Percentiles rank a stretch among this genome's conserved stretches.
These are phyloP conservation scores for Pestalotiopsis sp. DNA, from an alignment of 2,329 filamentous ascomycete genomes.

Conservation along the genomic window DNA sequence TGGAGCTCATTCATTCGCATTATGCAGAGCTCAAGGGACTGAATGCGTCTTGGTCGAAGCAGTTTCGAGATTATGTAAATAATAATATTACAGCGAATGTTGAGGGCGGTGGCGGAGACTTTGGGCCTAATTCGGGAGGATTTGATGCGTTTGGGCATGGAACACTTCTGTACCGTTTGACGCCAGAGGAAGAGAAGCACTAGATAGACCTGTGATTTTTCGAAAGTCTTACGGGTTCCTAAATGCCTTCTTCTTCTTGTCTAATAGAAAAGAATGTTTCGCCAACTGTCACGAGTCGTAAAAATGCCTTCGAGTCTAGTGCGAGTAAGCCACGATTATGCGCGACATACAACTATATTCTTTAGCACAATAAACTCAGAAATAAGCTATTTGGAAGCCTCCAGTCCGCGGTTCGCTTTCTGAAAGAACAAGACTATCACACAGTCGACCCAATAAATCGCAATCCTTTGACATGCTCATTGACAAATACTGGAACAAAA, in stretches of 20 bases:
- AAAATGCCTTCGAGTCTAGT: no score
- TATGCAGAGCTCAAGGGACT: conserved; percentile 39
- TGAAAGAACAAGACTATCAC: neutral
- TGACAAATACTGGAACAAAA: neutral
- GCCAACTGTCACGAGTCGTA: no score
- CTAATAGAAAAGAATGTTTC: no score
- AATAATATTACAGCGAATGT: conserved; percentile 30
- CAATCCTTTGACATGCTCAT: neutral
- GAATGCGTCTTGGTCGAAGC: conserved; percentile 36
- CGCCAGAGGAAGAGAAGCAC: neutral
- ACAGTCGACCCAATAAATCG: neutral
- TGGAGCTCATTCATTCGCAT: conserved; percentile 42
- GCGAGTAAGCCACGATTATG: no score
- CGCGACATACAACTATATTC: no score
- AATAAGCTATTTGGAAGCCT: no score
- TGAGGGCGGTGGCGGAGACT: conserved; percentile 47
- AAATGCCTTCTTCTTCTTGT: fast-evolving
- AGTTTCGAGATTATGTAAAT: conserved; percentile 37
- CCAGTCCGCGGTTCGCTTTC: neutral
- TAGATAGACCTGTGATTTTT: no score
- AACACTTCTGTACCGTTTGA: conserved; percentile 28
- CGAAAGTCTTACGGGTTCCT: no score
- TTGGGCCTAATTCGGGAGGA: conserved; percentile 41
- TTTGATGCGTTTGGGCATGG: conserved; percentile 40
- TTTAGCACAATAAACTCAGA: no score